These are phyloP conservation scores for Boechera retrofracta DNA, from an alignment of 345 rosid genomes.

Conservation along the genomic window DNA sequence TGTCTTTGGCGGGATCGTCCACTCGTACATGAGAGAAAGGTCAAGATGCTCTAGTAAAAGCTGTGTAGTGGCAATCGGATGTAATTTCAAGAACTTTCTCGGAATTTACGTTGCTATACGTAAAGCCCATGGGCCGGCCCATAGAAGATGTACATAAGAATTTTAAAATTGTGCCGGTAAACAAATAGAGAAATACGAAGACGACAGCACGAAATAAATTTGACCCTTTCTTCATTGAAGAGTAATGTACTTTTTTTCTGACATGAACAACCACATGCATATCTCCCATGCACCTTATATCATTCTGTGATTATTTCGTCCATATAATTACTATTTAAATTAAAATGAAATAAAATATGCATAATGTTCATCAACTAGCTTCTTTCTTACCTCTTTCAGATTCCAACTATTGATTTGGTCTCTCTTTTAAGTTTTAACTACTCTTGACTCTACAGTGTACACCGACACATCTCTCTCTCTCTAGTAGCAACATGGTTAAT, in stretches of 20 bases:
- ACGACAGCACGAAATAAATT: constrained; percentile 35
- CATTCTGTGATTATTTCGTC: constrained; percentile 26
- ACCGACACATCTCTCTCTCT: constrained; percentile 32
- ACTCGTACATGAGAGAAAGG: constrained; percentile 13
- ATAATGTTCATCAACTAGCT: background rate
- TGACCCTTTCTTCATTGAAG: constrained; percentile 44
- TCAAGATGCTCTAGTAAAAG: constrained; percentile 29
- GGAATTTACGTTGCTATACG: background rate
- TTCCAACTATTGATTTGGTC: constrained; percentile 43
- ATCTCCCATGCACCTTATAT: constrained; percentile 28
- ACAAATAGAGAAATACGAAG: background rate
- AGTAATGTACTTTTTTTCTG: constrained; percentile 1
- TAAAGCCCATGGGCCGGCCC: constrained; percentile 39
- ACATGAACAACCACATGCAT: constrained; percentile 46
- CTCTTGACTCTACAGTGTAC: constrained; percentile 21
- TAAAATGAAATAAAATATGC: background rate
- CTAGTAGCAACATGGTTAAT: background rate
- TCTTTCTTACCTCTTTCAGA: constrained; percentile 2
- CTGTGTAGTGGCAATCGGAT: constrained; percentile 3
- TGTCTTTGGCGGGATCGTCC: constrained; percentile 33
- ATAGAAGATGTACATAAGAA: background rate
- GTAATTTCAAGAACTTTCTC: background rate
- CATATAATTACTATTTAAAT: background rate
- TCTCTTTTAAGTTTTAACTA: constrained; percentile 14
- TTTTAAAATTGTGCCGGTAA: background rate